These are phyloP conservation scores for Chlamydomonas sphaeroides DNA, from an alignment of 139 green algal genomes.

Conservation along the genomic window DNA sequence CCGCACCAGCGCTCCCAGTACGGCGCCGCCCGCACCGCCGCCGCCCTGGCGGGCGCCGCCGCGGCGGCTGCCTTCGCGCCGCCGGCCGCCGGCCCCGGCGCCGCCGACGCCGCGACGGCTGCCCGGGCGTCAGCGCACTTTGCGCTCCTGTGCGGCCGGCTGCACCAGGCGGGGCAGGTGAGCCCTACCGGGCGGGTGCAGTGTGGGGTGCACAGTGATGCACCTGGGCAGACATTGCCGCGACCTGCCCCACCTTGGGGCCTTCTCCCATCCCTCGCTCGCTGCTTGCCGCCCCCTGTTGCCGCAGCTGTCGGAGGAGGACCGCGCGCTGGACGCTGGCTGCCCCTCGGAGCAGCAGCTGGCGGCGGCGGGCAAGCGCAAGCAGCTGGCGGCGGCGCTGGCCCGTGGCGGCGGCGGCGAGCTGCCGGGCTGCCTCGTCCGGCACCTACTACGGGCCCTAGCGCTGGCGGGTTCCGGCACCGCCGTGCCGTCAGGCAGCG, in stretches of 20 bases:
- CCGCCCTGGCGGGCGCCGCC: background rate
- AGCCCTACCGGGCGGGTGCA: too few relatives aligned
- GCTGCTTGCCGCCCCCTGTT: too few relatives aligned
- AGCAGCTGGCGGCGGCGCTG: background rate
- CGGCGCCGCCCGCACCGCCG: too few relatives aligned
- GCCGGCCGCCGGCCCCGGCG: background rate
- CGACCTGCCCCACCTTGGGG: too few relatives aligned
- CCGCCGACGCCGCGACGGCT: background rate
- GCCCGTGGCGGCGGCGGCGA: constrained; percentile 16
- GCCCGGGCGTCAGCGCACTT: constrained; percentile 28
- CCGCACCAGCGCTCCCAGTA: too few relatives aligned
- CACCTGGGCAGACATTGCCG: too few relatives aligned
- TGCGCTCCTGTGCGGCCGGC: constrained; percentile 7
- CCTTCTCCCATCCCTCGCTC: too few relatives aligned
- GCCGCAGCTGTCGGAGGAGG: too few relatives aligned
- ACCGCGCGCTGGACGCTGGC: background rate
- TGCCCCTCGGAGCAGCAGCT: background rate
- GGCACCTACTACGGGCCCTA: constrained; percentile 27
- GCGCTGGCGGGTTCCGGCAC: constrained; percentile 26
- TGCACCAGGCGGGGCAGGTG: background rate
- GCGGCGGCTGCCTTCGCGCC: background rate
- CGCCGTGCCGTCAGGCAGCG: background rate
- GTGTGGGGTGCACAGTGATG: too few relatives aligned
- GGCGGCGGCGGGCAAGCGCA: background rate
- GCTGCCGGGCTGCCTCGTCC: constrained; percentile 9